Evolutionary conservation across 805 yeast genomes (phyloP).

Genomic region (Nakazawaea ishiwadae): DNA sequence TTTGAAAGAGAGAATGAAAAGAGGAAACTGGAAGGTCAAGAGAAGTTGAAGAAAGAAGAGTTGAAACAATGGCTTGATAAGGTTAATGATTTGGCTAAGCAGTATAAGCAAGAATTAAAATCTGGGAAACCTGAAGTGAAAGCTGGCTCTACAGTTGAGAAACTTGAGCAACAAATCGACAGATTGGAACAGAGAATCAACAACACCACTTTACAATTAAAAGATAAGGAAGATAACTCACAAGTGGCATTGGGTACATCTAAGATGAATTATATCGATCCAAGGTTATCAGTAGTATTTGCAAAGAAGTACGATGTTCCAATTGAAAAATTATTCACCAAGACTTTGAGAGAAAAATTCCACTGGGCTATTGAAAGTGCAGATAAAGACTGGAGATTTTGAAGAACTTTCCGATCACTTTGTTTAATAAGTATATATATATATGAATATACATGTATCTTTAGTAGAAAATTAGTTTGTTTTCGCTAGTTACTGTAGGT

Average conservation of each 20-base stretch:
- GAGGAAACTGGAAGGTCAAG: slow-evolving; percentile 50
- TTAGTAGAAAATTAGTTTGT: no score
- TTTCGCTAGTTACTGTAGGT: no score
- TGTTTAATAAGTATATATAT: no score
- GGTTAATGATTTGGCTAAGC: slow-evolving; percentile 45
- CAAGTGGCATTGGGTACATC: slow-evolving; percentile 91
- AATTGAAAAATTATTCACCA: slow-evolving; percentile 85
- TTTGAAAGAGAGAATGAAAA: slow-evolving; percentile 77
- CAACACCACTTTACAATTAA: slow-evolving; percentile 67
- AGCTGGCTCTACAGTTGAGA: slow-evolving; percentile 53
- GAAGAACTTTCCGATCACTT: slow-evolving; percentile 11
- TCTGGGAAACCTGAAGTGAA: slow-evolving; percentile 56
- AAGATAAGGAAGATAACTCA: slow-evolving; percentile 92
- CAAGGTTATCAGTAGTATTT: slow-evolving; percentile 84
- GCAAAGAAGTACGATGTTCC: slow-evolving; percentile 85
- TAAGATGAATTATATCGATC: slow-evolving; percentile 93
- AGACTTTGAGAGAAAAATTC: slow-evolving; percentile 88
- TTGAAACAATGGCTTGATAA: slow-evolving; percentile 54
- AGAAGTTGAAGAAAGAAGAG: slow-evolving; percentile 47
- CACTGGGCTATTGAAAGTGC: slow-evolving; percentile 94
- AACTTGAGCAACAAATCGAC: slow-evolving; percentile 65
- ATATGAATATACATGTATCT: no score
- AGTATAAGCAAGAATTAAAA: slow-evolving; percentile 53
- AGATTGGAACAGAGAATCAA: slow-evolving; percentile 66
- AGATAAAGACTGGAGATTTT: slow-evolving; percentile 85